Conservation (phyloP, 2,329 filamentous ascomycete genomes). For the Phaeosphaeriaceae sp. region DNA sequence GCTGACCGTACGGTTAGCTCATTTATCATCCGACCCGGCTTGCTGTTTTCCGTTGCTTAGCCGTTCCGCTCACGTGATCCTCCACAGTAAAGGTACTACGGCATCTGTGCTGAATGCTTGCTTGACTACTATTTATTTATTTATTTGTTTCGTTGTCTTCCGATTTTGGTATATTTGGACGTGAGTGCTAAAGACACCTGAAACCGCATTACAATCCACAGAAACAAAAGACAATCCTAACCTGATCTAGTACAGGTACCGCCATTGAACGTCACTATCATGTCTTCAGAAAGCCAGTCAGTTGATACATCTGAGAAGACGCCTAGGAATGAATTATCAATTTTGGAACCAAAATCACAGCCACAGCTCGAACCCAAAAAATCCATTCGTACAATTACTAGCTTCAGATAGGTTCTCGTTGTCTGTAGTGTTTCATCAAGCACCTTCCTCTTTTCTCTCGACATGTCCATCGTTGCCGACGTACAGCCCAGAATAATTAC, state of each 20-base stretch:
- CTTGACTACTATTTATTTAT: too few species aligned
- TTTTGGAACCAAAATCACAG: neutral
- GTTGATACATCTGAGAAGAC: neutral
- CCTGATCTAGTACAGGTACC: neutral
- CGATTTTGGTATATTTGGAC: too few species aligned
- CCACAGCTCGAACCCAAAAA: neutral
- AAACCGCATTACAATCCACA: too few species aligned
- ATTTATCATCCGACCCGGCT: too few species aligned
- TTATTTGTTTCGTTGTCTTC: too few species aligned
- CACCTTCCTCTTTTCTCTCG: conserved; percentile 34
- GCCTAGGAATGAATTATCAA: neutral
- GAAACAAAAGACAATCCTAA: too few species aligned
- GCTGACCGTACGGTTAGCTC: too few species aligned
- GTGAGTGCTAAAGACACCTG: too few species aligned
- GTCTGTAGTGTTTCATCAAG: neutral
- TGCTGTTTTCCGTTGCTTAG: too few species aligned
- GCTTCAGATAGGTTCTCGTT: neutral
- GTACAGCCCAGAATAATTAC: conserved; percentile 20
- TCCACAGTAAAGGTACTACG: too few species aligned
- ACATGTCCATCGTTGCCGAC: conserved; percentile 35
- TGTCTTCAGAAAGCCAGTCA: neutral
- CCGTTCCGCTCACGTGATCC: too few species aligned
- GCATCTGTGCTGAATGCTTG: too few species aligned
- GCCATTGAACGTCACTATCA: neutral
- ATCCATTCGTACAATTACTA: neutral